Percentiles rank a stretch among this genome's conserved stretches.
phyloP scores from a whole-genome alignment of 495 filamentous ascomycete genomes.

The Aspergillus funiculosus region DNA sequence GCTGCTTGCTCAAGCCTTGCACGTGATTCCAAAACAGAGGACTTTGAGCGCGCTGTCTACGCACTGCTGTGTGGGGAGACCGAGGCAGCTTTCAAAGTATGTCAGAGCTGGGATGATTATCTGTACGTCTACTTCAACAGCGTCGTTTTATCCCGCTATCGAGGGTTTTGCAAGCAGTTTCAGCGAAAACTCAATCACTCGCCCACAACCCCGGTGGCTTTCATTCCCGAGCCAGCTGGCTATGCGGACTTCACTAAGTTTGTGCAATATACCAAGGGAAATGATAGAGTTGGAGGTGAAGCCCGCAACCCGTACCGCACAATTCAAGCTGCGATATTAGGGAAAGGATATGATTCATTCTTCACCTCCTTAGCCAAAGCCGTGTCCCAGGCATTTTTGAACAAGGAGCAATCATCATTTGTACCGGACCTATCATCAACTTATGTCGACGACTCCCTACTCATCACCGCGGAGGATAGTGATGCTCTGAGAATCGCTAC shows the following conservation, averaged over 20 bases:
- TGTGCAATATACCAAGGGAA: constrained; percentile 32
- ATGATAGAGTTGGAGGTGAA: constrained; percentile 34
- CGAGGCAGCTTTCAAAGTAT: constrained; percentile 66
- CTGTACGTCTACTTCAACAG: constrained; percentile 89
- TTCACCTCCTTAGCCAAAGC: constrained; percentile 36
- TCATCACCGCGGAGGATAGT: constrained; percentile 36
- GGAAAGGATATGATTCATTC: constrained; percentile 35
- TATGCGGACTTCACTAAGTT: constrained; percentile 39
- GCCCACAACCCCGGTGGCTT: constrained; percentile 28
- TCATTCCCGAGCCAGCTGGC: constrained; percentile 35
- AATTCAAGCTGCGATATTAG: constrained; percentile 44
- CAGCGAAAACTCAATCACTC: constrained; percentile 39
- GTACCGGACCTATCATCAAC: constrained; percentile 29
- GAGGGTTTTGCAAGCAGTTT: constrained; percentile 42
- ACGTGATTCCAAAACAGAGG: constrained; percentile 56
- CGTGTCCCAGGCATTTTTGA: constrained; percentile 29
- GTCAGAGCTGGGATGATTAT: constrained; percentile 79
- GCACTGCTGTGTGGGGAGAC: constrained; percentile 80
- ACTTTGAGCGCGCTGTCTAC: constrained; percentile 85
- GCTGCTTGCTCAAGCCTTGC: constrained; percentile 75
- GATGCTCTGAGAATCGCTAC: constrained; percentile 40
- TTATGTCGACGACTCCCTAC: constrained; percentile 30
- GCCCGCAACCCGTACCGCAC: constrained; percentile 42
- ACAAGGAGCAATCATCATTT: constrained; percentile 21
- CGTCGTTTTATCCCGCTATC: constrained; percentile 54